phyloP scores from a whole-genome alignment of 1,284 basidiomycete genomes.

The Ceraceosorus guamensis region DNA sequence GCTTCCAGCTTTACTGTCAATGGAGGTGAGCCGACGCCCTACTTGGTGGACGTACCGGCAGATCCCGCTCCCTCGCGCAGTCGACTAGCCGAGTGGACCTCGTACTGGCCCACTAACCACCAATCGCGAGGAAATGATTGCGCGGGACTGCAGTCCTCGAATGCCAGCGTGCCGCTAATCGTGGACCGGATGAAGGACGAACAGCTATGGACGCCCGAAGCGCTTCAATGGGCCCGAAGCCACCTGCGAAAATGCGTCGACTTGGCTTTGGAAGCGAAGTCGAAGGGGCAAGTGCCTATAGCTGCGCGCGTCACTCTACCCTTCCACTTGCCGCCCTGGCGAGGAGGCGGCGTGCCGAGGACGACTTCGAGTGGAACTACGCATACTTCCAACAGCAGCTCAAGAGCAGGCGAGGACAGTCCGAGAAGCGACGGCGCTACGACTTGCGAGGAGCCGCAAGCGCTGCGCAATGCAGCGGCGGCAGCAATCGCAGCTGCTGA shows the following conservation, averaged over 20 bases:
- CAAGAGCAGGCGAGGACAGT: too few species aligned
- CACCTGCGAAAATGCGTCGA: conserved; percentile 16
- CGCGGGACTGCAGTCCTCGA: too few species aligned
- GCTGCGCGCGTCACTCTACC: conserved; percentile 28
- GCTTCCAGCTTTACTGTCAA: neutral
- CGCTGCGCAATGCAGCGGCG: too few species aligned
- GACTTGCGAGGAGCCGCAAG: too few species aligned
- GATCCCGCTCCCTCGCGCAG: conserved; percentile 64
- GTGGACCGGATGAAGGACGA: conserved; percentile 30
- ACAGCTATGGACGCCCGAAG: conserved; percentile 11
- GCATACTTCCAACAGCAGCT: too few species aligned
- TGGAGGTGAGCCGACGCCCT: conserved; percentile 2
- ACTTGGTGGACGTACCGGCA: conserved; percentile 59
- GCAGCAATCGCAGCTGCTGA: too few species aligned
- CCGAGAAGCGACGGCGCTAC: too few species aligned
- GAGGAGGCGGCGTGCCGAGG: too few species aligned
- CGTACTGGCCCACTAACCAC: conserved; percentile 36
- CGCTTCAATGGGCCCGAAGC: conserved; percentile 3
- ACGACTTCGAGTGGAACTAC: too few species aligned
- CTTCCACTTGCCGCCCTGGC: conserved; percentile 8
- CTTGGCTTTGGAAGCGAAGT: conserved; percentile 16
- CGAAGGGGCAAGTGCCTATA: conserved; percentile 12
- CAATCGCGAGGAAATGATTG: too few species aligned
- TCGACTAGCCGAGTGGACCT: conserved; percentile 56
- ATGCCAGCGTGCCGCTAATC: conserved; percentile 1